These are phyloP conservation scores for Backusella tuberculispora DNA, from an alignment of 192 early-diverging fungal species.

Conservation along the genomic window DNA sequence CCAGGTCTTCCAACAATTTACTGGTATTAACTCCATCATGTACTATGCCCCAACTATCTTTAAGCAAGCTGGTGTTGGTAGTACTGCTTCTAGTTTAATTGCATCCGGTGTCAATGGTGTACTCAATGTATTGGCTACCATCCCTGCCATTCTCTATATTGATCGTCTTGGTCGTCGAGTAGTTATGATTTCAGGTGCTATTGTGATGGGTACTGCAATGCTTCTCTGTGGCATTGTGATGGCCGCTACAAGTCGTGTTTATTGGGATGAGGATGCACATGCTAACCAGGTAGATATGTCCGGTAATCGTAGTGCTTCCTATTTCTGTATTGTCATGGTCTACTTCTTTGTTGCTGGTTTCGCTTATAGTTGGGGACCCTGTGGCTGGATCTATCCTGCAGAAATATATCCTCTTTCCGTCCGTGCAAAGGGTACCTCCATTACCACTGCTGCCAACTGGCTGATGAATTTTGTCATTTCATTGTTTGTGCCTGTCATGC, in stretches of 20 bases:
- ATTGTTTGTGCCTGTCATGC: slow-evolving; percentile 70
- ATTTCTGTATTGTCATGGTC: slow-evolving; percentile 54
- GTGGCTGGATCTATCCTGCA: slow-evolving; percentile 88
- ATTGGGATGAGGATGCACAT: slow-evolving; percentile 24
- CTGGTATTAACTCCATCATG: slow-evolving; percentile 86
- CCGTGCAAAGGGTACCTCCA: slow-evolving; percentile 82
- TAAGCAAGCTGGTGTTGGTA: slow-evolving; percentile 39
- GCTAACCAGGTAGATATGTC: slow-evolving; percentile 32
- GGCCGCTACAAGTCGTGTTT: slow-evolving; percentile 46
- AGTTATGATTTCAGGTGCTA: slow-evolving; percentile 73
- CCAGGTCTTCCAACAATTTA: slow-evolving; percentile 82
- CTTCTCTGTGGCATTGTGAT: slow-evolving; percentile 37
- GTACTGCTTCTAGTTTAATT: slow-evolving; percentile 36
- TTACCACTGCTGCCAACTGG: slow-evolving; percentile 91
- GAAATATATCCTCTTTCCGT: slow-evolving; percentile 91
- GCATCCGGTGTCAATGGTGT: slow-evolving; percentile 52
- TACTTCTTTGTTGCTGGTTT: slow-evolving; percentile 67
- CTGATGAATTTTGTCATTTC: slow-evolving; percentile 78
- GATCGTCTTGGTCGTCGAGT: slow-evolving; percentile 81
- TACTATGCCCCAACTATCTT: slow-evolving; percentile 63
- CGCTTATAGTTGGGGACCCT: slow-evolving; percentile 89
- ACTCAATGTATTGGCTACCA: slow-evolving; percentile 81
- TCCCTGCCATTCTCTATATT: slow-evolving; percentile 82
- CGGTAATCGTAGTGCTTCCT: slow-evolving; percentile 27
- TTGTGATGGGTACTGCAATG: slow-evolving; percentile 59